Evolutionary conservation across 1,139 yeast genomes (phyloP).

Genomic region (Geotrichum bryndzae): DNA sequence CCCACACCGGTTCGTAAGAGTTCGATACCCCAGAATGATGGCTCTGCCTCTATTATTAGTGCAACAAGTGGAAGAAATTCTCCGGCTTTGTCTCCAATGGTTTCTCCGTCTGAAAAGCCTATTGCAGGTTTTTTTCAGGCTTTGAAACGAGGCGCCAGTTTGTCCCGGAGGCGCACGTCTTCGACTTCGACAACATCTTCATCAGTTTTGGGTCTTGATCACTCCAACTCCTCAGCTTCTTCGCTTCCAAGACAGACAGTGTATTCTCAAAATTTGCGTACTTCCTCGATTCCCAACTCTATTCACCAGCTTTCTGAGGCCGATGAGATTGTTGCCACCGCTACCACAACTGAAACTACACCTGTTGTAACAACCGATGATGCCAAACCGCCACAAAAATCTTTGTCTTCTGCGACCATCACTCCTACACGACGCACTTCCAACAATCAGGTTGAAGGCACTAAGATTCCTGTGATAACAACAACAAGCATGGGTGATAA

Average conservation of each 20-base stretch:
- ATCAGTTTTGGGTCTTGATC: conserved; percentile 4
- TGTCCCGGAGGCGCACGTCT: conserved; percentile 9
- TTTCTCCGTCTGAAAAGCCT: conserved; percentile 12
- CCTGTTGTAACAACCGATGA: background rate
- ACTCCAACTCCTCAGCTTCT: conserved; percentile 2
- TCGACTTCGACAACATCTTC: conserved; percentile 11
- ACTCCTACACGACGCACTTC: conserved; percentile 5
- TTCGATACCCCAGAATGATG: background rate
- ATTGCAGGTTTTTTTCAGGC: conserved; percentile 14
- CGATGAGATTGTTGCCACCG: conserved; percentile 1
- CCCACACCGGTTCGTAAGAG: background rate
- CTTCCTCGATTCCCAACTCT: background rate
- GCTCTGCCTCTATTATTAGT: background rate
- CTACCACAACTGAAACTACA: background rate
- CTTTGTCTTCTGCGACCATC: conserved; percentile 13
- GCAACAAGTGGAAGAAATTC: background rate
- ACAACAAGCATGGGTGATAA: conserved; percentile 4
- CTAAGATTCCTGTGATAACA: background rate
- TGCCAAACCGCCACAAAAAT: conserved; percentile 11
- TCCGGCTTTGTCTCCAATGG: conserved; percentile 6
- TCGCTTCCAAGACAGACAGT: conserved; percentile 3
- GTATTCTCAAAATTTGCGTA: conserved; percentile 1
- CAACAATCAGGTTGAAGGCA: background rate
- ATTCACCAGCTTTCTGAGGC: conserved; percentile 3
- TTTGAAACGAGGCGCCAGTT: conserved; percentile 14